These are phyloP conservation scores for Gossypioides kirkii DNA, from an alignment of 345 rosid species.

Conservation along the genomic window DNA sequence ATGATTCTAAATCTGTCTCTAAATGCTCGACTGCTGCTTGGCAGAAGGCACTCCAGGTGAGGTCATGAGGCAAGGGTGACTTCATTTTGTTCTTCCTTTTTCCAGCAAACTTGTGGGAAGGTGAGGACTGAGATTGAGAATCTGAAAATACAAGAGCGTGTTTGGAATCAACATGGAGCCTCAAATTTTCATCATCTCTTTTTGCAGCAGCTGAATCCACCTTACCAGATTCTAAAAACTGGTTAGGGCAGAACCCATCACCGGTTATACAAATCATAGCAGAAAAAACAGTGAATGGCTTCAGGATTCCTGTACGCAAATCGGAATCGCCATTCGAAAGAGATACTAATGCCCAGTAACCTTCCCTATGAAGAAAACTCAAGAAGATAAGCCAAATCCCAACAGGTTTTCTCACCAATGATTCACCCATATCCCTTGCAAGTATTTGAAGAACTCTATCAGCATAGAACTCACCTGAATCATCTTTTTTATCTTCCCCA, in stretches of 20 bases:
- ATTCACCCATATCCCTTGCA: conserved; percentile 46
- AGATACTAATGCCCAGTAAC: conserved; percentile 59
- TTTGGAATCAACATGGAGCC: conserved; percentile 12
- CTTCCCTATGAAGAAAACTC: conserved; percentile 67
- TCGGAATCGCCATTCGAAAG: conserved; percentile 42
- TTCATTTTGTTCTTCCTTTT: conserved; percentile 37
- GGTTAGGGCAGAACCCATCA: conserved; percentile 23
- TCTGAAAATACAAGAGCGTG: conserved; percentile 10
- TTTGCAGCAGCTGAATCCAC: conserved; percentile 15
- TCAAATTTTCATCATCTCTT: conserved; percentile 8
- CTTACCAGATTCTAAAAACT: conserved; percentile 11
- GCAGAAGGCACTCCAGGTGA: conserved; percentile 57
- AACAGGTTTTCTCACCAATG: conserved; percentile 29
- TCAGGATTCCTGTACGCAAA: conserved; percentile 50
- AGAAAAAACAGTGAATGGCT: conserved; percentile 70
- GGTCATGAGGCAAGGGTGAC: conserved; percentile 33
- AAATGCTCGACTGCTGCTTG: conserved; percentile 43
- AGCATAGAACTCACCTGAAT: conserved; percentile 44
- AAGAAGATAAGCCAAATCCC: conserved; percentile 71
- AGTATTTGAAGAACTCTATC: conserved; percentile 53
- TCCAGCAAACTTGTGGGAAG: conserved; percentile 15
- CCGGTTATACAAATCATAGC: conserved; percentile 44
- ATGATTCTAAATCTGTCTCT: conserved; percentile 53
- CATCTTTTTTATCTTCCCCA: conserved; percentile 28
- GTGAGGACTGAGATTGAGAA: conserved; percentile 21